Base-by-base conservation (phyloP, 148 eudicot species). In the Suaeda aralocaspica region DNA sequence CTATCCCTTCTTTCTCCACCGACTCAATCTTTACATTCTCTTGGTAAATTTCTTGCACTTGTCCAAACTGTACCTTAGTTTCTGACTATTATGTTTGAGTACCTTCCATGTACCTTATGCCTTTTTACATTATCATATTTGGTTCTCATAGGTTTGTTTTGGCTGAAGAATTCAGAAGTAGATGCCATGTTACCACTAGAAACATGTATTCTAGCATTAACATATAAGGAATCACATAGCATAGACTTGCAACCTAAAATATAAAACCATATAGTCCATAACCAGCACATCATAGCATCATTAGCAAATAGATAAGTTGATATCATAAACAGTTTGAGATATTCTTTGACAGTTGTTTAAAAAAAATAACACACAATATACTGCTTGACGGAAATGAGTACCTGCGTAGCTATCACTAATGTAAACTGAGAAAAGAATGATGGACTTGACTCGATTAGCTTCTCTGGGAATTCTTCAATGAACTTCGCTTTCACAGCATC, bases 401-500 rank as follows among this genome's bases (percentile, higher is more conserved):
- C 98, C 96, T 93, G 98, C 28, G 98, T 93, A 71, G 96, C 98
- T 75, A 93, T 80, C 62, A 93, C 91, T 83, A 93, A 77, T 41
- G 96, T 93, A 78, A 93, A 93, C 68, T 90, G 89, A 46, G 95
- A 85, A 86, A 92, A 93, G 82, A 93, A 93, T 31, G 92, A 87
- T 29, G 96, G 94, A 67, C 88, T 87, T 25, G 83, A 81, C 75
- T 90, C 90, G 61, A 93, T 93, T 62, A 93, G 79, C 70, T 80
- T 76, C 63, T 84, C 83, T 0, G 98, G 98, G 76, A 83, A 48
- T 66, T 90, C 98, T 74, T 90, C 98, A 39, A 93, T 82, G 62
- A 93, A 93, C 76, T 82, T 93, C 61, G 98, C 96, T 57, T 90
- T 88, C 31, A 93, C 96, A 55, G 98, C 96, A 78, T 90, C 98